Conservation (phyloP, 225 moss, liverwort and hornwort species). For the Anthoceros angustus region DNA sequence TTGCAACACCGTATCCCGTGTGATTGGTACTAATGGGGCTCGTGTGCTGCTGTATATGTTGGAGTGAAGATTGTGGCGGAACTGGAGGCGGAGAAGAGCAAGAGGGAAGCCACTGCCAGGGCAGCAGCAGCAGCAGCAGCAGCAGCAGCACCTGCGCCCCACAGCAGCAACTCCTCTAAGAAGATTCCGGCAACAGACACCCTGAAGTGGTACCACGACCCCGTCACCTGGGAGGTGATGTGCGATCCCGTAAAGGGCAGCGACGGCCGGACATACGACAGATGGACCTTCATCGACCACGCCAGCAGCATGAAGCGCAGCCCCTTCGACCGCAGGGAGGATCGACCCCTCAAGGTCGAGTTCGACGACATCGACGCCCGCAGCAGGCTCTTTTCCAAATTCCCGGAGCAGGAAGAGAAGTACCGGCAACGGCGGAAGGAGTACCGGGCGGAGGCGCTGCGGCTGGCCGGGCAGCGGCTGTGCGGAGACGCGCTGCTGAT, state of each 20-base stretch:
- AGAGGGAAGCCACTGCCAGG: background rate
- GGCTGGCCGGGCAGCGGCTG: background rate
- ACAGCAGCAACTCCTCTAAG: too few species aligned
- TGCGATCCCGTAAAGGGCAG: constrained; percentile 26
- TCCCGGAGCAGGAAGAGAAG: background rate
- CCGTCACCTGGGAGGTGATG: constrained; percentile 22
- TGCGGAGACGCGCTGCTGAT: background rate
- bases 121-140: too few species aligned
- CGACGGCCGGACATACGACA: constrained; percentile 22
- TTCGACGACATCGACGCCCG: constrained; percentile 18
- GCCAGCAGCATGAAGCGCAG: background rate
- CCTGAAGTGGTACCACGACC: constrained; percentile 11
- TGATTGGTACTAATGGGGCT: too few species aligned
- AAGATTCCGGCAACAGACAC: background rate
- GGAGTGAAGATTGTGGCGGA: background rate
- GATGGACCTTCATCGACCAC: constrained; percentile 14
- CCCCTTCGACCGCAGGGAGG: too few species aligned
- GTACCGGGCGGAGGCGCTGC: background rate
- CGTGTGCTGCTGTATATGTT: background rate
- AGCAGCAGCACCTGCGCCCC: too few species aligned
- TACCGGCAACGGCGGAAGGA: background rate
- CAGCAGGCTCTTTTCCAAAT: constrained; percentile 14
- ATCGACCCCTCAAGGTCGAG: constrained; percentile 10
- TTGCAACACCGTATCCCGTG: background rate
- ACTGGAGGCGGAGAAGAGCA: background rate